A percentile compares a stretch with the other conserved stretches of the same genome.
These are phyloP conservation scores for Populus hybrid DNA, from an alignment of 441 rosid genomes.

Conservation along the genomic window DNA sequence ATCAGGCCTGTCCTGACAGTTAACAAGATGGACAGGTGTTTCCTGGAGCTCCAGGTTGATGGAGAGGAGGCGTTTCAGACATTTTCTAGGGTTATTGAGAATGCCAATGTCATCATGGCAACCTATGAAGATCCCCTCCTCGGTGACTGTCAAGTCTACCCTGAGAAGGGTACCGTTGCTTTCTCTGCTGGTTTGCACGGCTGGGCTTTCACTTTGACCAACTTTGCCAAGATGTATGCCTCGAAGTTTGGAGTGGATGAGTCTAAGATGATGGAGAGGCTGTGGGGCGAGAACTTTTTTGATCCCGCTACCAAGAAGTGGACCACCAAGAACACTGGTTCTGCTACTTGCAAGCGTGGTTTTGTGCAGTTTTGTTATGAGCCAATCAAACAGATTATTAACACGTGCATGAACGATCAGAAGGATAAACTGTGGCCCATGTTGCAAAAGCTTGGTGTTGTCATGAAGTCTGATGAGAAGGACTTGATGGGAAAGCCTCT, in stretches of 20 bases:
- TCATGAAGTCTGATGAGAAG: conserved; percentile 53
- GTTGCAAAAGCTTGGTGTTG: conserved; percentile 45
- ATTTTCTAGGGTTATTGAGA: conserved; percentile 64
- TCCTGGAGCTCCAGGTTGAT: conserved; percentile 79
- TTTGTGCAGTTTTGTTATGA: conserved; percentile 66
- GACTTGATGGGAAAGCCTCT: conserved; percentile 53
- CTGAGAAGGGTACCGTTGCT: conserved; percentile 65
- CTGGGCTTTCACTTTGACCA: conserved; percentile 59
- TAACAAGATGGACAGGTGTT: conserved; percentile 80
- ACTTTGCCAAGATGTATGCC: conserved; percentile 64
- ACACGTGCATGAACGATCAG: conserved; percentile 57
- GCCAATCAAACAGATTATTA: conserved; percentile 57
- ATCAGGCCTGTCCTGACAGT: conserved; percentile 74
- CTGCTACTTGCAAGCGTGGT: conserved; percentile 53
- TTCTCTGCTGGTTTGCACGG: conserved; percentile 65
- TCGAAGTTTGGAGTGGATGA: conserved; percentile 59
- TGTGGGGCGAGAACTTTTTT: conserved; percentile 63
- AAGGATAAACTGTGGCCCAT: conserved; percentile 62
- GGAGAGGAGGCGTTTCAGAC: conserved; percentile 79
- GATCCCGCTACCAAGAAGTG: conserved; percentile 59
- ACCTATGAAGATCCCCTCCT: conserved; percentile 75
- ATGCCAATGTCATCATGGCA: conserved; percentile 76
- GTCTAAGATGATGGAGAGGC: conserved; percentile 61
- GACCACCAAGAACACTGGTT: conserved; percentile 52
- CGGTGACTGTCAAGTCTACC: conserved; percentile 66